Evolutionary conservation across 257 asterid genomes (phyloP), one percentile per base, ranked within the genome.

Genomic region (Capsicum baccatum): DNA sequence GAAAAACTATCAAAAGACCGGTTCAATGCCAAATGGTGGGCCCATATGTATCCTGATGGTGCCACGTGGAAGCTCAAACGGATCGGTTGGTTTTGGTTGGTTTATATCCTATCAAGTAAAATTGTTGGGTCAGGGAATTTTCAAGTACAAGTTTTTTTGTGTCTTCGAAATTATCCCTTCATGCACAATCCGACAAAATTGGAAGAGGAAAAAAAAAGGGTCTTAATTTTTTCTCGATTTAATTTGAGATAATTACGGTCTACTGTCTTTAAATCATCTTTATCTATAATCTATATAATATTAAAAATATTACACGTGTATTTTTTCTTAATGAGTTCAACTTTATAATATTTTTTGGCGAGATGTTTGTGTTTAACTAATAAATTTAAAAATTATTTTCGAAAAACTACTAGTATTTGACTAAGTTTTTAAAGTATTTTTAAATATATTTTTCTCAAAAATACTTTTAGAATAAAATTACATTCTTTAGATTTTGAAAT

Each of bases 81-180:
- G 84, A 91, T 89, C 92, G 86, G 84, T 86, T 85, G 94, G 93
- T 73, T 39, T 84, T 58, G 79, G 85, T 85, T 85, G 86, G 70
- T 57, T 83, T 89, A 64, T 83, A 80, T 85, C 52, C 81, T 85
- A 85, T 88, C 94, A 92, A 90, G 62, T 91, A 91, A 89, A 68
- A 89, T 85, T 89, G 97, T 90, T 90, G 93, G 91, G 91, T 92
- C 90, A 89, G 81, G 88, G 92, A 90, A 90, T 85, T 91, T 92
- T 92, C 86, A 39, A 37, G 6, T 73, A 6, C 48, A 19, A 2
- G 1, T 2, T 44, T 71, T 87, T 90, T 84, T 56, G 47, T 62
- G 81, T 83, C 70, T 71, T 79, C 80, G 82, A 67, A 54, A 17
- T 63, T 83, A 82, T 71, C 79, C 9, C 39, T 63, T 80, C 58